Evolutionary conservation across 192 early-diverging fungal genomes (phyloP).

Genomic region (Podila horticola): DNA sequence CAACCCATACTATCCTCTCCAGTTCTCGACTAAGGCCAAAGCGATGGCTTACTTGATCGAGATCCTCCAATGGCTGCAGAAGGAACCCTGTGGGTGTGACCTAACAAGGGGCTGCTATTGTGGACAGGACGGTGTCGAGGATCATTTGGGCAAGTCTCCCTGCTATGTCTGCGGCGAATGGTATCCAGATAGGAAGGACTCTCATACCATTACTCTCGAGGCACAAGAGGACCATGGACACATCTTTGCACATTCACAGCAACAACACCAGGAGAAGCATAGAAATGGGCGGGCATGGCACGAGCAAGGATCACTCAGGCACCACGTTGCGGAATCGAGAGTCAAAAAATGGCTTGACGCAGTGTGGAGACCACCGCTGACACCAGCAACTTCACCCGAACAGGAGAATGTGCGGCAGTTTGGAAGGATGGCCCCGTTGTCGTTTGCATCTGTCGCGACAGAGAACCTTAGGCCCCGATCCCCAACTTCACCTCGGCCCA

Average conservation of each 20-base stretch:
- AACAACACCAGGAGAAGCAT: constrained; percentile 4
- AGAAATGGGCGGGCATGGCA: constrained; percentile 37
- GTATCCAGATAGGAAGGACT: constrained; percentile 26
- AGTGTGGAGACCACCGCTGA: constrained; percentile 38
- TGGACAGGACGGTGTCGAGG: constrained; percentile 33
- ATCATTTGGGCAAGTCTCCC: constrained; percentile 30
- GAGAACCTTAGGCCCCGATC: neutral
- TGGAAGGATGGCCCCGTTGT: constrained; percentile 7
- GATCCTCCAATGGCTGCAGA: constrained; percentile 22
- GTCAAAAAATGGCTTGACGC: constrained; percentile 44
- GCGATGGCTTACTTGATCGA: constrained; percentile 45
- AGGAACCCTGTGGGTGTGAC: constrained; percentile 39
- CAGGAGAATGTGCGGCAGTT: constrained; percentile 33
- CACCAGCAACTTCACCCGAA: constrained; percentile 37
- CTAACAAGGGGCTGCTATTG: constrained; percentile 35
- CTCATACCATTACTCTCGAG: neutral
- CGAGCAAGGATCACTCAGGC: constrained; percentile 44
- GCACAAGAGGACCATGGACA: neutral
- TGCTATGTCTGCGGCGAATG: constrained; percentile 52
- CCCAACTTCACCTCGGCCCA: neutral
- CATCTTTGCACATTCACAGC: neutral
- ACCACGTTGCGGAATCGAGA: constrained; percentile 49
- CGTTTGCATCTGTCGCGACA: neutral
- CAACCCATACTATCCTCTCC: constrained; percentile 35
- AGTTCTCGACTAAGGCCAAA: constrained; percentile 46